Evolutionary conservation across 352 stramenopile genomes (phyloP).

Genomic region (Phytophthora tubulina): DNA sequence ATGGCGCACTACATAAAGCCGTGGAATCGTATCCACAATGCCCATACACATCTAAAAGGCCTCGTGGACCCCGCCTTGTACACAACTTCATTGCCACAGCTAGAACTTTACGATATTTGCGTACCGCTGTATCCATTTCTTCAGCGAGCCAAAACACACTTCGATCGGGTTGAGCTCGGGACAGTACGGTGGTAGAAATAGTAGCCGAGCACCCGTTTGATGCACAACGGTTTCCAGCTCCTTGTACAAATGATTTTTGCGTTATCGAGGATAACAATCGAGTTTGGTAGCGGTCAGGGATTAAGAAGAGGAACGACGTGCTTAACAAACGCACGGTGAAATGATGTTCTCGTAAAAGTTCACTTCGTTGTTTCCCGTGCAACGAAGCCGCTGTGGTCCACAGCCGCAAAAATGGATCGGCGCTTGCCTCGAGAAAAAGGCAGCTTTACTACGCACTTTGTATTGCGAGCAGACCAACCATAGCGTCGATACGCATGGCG

Average conservation of each 20-base stretch:
- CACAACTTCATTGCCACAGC: constrained; percentile 1
- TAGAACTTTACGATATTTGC: constrained; percentile 12
- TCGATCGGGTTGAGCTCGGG: constrained; percentile 8
- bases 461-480: constrained; percentile 12
- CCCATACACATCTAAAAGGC: background rate
- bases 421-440: constrained; percentile 20
- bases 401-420: constrained; percentile 4
- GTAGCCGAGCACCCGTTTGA: constrained; percentile 6
- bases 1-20: background rate
- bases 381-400: constrained; percentile 9
- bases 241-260: constrained; percentile 19
- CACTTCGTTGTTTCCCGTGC: background rate
- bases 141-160: constrained; percentile 14
- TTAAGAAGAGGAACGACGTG: constrained; percentile 2
- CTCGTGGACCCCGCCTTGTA: background rate
- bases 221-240: constrained; percentile 9
- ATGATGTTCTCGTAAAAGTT: constrained; percentile 11
- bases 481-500: constrained; percentile 10
- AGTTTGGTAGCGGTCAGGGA: constrained; percentile 6
- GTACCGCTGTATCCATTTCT: constrained; percentile 13
- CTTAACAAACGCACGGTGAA: constrained; percentile 10
- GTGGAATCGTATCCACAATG: background rate
- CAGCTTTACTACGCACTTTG: constrained; percentile 8
- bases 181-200: constrained; percentile 9
- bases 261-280: constrained; percentile 16